Base-by-base conservation (phyloP, 495 filamentous ascomycete genomes). In the Xylaria sp. region DNA sequence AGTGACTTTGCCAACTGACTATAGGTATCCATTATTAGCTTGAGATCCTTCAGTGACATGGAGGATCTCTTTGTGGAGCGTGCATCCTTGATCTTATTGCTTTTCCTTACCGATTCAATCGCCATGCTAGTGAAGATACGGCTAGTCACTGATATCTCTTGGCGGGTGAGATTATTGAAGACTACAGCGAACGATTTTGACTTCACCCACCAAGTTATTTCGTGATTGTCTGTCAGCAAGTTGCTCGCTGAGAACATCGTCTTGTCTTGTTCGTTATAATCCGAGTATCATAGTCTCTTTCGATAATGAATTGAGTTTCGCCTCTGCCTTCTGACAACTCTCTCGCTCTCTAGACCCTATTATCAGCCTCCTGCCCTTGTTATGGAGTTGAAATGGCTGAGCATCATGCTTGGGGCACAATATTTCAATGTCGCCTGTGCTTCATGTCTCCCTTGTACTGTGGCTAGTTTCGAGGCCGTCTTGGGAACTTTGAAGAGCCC, bases 91-190 rank as follows among this genome's bases (percentile, higher is more conserved):
- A n/a, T 33, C 29, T 35, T 19, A 17, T 33, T 57, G 12, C 53
- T 57, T 55, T 29, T 57, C 46, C 46, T 7, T 50, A 21, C 46
- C 46, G 5, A 21, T 5, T 21, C 29, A 15, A 33, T 33, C 53
- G 7, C 1, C 15, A 17, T 57, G 53, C 53, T 58, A 35, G 31
- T 58, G 53, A 58, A 58, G 53, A 58, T 58, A n/a, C 31, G 53
- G 53, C 29, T 58, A 31, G 53, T 33, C 53, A 57, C 17, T 19
- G 17, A 19, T 9, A 9, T 29, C 31, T 15, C 53, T 57, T 52
- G 48, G 48, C 48, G n/a, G 48, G 53, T 57, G 26, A 33, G 53
- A 57, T 5, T 57, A 4, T 31, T n/a, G 26, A 33, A 33, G 11
- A 15, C 12, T 24, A 55, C 17, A 31, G 3, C 15, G 52, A 26